Percentiles rank a stretch among this genome's conserved stretches.
Evolutionary conservation across 345 rosid species (phyloP).

Genomic region (Psidium friedrichsthalianum): DNA sequence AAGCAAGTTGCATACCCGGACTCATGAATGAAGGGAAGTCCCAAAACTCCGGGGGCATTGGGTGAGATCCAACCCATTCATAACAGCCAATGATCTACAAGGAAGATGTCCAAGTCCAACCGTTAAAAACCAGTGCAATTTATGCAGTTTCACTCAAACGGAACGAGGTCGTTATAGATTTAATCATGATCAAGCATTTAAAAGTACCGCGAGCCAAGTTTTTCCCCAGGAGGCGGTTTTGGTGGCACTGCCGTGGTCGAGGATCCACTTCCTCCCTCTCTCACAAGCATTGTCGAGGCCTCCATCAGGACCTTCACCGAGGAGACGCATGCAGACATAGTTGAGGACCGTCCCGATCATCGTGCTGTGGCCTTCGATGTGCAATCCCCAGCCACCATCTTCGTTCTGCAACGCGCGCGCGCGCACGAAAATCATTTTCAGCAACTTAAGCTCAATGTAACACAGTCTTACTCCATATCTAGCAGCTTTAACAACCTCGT

Average conservation of each 20-base stretch:
- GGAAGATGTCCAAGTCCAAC: neutral
- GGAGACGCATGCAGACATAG: constrained; percentile 41
- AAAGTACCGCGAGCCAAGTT: constrained; percentile 40
- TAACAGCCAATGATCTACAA: constrained; percentile 29
- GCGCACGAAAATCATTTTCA: neutral
- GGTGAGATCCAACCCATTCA: constrained; percentile 53
- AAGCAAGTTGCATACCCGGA: constrained; percentile 25
- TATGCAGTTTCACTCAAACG: neutral
- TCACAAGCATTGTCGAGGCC: constrained; percentile 30
- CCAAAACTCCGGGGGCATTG: constrained; percentile 75
- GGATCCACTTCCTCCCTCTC: constrained; percentile 41
- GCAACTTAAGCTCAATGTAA: neutral
- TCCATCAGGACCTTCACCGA: constrained; percentile 37
- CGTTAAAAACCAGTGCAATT: neutral
- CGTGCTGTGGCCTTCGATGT: constrained; percentile 42
- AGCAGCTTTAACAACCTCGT: neutral
- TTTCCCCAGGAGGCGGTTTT: constrained; percentile 50
- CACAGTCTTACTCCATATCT: neutral
- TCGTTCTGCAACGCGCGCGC: constrained; percentile 14
- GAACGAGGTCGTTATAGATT: neutral
- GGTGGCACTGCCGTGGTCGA: constrained; percentile 25
- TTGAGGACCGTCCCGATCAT: constrained; percentile 35
- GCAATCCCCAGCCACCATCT: constrained; percentile 59
- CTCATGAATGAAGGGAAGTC: constrained; percentile 44
- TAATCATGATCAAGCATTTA: neutral